Evolutionary conservation across 495 filamentous ascomycete species (phyloP).

Genomic region (Xylaria acuta): DNA sequence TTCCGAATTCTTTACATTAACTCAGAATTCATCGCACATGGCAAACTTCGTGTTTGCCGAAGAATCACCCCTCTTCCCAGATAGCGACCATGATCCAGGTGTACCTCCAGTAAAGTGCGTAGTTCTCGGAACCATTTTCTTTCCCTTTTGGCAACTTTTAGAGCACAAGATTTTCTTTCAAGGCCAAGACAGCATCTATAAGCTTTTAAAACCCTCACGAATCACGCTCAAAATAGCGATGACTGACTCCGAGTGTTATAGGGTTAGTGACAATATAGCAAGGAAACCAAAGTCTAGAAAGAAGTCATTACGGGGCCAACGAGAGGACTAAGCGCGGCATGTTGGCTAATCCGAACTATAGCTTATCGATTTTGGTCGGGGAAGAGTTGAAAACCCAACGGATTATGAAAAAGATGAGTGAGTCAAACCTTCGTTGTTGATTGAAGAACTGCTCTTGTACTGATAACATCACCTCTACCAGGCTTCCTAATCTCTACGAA

Average conservation of each 20-base stretch:
- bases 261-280: background rate
- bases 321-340: background rate
- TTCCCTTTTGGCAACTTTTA: too few species aligned
- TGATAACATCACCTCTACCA: background rate
- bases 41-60: constrained; percentile 25
- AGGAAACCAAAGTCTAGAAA: background rate
- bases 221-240: too few species aligned
- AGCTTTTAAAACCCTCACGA: too few species aligned
- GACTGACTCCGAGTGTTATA: too few species aligned
- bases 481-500: background rate
- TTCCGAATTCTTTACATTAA: background rate
- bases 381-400: background rate
- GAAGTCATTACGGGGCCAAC: background rate
- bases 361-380: constrained; percentile 37
- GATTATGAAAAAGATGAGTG: background rate
- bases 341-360: constrained; percentile 8
- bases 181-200: too few species aligned
- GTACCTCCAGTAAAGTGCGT: constrained; percentile 20
- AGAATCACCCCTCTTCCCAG: background rate
- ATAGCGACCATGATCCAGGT: constrained; percentile 9
- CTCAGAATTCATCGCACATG: constrained; percentile 28
- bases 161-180: too few species aligned
- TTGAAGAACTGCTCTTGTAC: background rate
- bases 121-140: too few species aligned
- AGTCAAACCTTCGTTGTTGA: background rate